These are phyloP conservation scores for Theobroma cacao DNA, from an alignment of 345 rosid genomes.

Conservation along the genomic window DNA sequence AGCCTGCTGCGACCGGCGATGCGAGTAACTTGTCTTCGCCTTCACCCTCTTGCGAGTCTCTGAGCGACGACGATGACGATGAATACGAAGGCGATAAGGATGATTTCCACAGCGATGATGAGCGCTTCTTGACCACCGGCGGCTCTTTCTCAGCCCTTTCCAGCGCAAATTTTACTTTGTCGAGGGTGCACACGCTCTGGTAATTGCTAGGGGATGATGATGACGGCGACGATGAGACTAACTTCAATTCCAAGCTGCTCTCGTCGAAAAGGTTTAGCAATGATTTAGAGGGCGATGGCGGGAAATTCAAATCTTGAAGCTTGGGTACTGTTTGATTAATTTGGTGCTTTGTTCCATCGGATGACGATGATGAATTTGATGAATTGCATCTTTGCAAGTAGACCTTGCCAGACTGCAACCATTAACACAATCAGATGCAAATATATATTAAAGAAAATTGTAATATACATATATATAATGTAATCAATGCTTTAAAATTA, in stretches of 20 bases:
- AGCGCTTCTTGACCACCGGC: constrained; percentile 39
- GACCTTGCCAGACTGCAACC: constrained; percentile 81
- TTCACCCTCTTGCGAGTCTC: constrained; percentile 25
- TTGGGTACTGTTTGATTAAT: constrained; percentile 44
- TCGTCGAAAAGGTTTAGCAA: constrained; percentile 51
- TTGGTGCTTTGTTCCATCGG: constrained; percentile 31
- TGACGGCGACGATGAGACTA: too few relatives aligned
- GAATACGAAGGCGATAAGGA: constrained; percentile 44
- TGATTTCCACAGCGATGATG: constrained; percentile 33
- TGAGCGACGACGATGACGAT: constrained; percentile 38
- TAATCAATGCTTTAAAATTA: neutral
- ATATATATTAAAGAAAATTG: too few relatives aligned
- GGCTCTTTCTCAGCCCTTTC: constrained; percentile 67
- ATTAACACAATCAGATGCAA: neutral
- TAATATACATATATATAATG: neutral
- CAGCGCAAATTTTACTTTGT: constrained; percentile 75
- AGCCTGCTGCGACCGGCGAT: constrained; percentile 65
- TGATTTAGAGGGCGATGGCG: constrained; percentile 37
- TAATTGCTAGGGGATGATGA: constrained; percentile 31
- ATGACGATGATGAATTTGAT: constrained; percentile 37
- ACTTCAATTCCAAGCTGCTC: constrained; percentile 44
- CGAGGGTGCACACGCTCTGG: constrained; percentile 90
- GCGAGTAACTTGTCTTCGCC: constrained; percentile 14
- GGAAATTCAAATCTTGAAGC: constrained; percentile 75
- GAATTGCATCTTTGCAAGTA: constrained; percentile 68